Conservation (phyloP, 2,329 filamentous ascomycete species). For the Fusarium sp. region DNA sequence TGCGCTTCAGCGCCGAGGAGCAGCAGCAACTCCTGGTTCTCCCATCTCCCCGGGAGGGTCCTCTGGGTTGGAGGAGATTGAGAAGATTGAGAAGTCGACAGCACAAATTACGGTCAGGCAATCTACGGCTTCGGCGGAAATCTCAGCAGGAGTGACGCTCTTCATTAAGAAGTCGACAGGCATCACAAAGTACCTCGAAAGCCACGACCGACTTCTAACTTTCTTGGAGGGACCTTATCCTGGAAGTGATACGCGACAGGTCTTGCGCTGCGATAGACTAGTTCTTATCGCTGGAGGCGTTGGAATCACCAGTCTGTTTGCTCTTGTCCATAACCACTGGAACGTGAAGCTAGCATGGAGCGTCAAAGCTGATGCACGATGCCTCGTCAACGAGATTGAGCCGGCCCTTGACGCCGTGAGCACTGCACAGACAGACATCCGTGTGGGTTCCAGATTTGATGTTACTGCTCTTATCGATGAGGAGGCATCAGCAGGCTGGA, state of each 20-base stretch:
- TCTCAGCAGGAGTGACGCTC: constrained; percentile 3
- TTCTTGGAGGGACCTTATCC: constrained; percentile 15
- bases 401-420: constrained; percentile 10
- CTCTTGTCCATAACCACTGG: constrained; percentile 11
- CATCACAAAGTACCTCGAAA: constrained; percentile 14
- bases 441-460: constrained; percentile 12
- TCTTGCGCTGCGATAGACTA: constrained; percentile 18
- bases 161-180: constrained; percentile 20
- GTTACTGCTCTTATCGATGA: neutral
- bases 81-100: neutral
- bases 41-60: constrained; percentile 3
- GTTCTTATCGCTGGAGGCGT: constrained; percentile 20
- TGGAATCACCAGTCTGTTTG: constrained; percentile 14
- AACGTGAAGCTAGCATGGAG: constrained; percentile 19
- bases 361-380: constrained; percentile 8
- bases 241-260: neutral
- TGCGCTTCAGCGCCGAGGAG: constrained; percentile 1
- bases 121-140: neutral
- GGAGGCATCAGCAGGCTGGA: constrained; percentile 12
- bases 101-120: neutral
- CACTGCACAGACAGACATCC: constrained; percentile 2
- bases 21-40: fast-evolving
- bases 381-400: constrained; percentile 18
- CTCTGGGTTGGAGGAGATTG: neutral
- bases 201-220: constrained; percentile 13